phyloP scores from a whole-genome alignment of 768 basidiomycete genomes.

The Pluteus cervinus region DNA sequence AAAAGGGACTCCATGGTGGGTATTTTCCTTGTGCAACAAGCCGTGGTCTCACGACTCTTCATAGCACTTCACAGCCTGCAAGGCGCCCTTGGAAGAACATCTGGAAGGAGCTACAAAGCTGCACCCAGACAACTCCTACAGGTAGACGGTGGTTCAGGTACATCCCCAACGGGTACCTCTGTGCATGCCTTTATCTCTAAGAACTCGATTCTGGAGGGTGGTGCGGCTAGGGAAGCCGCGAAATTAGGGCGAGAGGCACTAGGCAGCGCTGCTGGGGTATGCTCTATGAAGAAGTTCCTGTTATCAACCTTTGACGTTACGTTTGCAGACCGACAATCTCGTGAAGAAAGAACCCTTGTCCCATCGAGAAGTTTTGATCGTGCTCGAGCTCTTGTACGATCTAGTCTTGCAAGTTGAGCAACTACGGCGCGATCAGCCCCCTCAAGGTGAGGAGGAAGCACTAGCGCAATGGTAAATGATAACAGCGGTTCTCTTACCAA shows the following conservation, averaged over 20 bases:
- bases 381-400: slow-evolving; percentile 84
- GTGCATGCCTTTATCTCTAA: slow-evolving; percentile 50
- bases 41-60: background rate
- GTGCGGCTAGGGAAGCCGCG: slow-evolving; percentile 67
- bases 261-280: slow-evolving; percentile 51
- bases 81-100: slow-evolving; percentile 93
- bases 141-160: slow-evolving; percentile 52
- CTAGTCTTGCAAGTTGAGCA: slow-evolving; percentile 81
- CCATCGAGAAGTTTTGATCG: slow-evolving; percentile 68
- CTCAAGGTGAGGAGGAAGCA: slow-evolving; percentile 46
- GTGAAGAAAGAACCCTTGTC: slow-evolving; percentile 70
- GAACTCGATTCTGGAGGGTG: slow-evolving; percentile 39
- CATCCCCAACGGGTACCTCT: slow-evolving; percentile 39
- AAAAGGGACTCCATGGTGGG: slow-evolving; percentile 63
- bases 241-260: slow-evolving; percentile 71
- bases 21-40: slow-evolving; percentile 1
- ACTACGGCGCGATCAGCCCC: slow-evolving; percentile 71
- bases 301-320: background rate
- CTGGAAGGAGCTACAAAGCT: slow-evolving; percentile 89
- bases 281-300: slow-evolving; percentile 9
- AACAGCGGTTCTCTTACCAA: background rate
- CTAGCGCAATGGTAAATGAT: slow-evolving; percentile 38
- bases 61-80: slow-evolving; percentile 72
- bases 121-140: slow-evolving; percentile 96
- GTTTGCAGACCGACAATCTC: slow-evolving; percentile 50